Evolutionary conservation across 352 stramenopile genomes (phyloP), one percentile per base, ranked within the genome.

Genomic region (Globisporangium canariense): DNA sequence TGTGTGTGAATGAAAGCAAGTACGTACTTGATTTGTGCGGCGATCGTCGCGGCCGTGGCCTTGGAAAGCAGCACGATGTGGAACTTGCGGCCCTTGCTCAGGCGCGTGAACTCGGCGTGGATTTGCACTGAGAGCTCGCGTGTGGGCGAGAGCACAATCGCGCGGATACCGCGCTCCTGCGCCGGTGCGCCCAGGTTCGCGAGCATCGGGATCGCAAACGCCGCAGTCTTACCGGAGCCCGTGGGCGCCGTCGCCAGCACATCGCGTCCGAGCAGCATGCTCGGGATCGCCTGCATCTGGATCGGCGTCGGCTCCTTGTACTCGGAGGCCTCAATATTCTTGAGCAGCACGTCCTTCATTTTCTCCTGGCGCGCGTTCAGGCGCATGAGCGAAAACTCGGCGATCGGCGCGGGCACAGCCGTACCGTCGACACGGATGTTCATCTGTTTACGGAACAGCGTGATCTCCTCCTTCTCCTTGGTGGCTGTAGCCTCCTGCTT

Each of bases 231-330:
- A 68, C 97, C 97, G 1, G 89, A 98, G 40, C 97, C 97, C 28
- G 98, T 99, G 8, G 98, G 97, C 10, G 98, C 97, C 28, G 91
- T 96, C 7, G 89, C 97, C 30, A 99, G 83, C 49, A 99, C 78
- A 76, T 99, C 98, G 55, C 92, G 86, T 46, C 83, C 78, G 14
- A 83, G 75, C 9, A 98, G 65, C 59, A 98, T 66, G 45, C 85
- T 86, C 38, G 96, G 95, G 55, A 98, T 96, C 20, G 92, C 83
- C 73, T 98, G 93, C 97, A 99, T 99, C 76, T 99, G 98, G 68
- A 99, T 98, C 3, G 98, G 83, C 49, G 97, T 99, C 3, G 98
- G 98, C 70, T 99, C 97, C 69, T 98, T 98, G 91, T 98, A 99
- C 66, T 93, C 83, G 28, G 88, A 96, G 8, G 71, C 75, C 57